A percentile compares a stretch with the other conserved stretches of the same genome.
Evolutionary conservation across 352 stramenopile species (phyloP).

Genomic region (Globisporangium lucens): DNA sequence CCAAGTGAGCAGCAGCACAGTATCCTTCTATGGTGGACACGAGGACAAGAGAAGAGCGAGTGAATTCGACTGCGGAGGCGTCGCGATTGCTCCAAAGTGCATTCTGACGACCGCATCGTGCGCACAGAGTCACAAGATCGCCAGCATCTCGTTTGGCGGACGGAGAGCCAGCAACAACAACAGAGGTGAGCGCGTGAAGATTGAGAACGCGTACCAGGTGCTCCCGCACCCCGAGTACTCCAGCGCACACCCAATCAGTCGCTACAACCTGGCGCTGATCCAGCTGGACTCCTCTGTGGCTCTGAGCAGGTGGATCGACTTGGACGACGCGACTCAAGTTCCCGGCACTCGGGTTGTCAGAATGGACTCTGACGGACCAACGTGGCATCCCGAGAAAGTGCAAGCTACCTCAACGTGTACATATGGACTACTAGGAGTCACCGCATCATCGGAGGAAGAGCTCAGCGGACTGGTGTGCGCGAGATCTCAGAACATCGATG

Average conservation of each 20-base stretch:
- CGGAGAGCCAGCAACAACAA: background rate
- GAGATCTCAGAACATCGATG: background rate
- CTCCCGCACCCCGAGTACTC: slow-evolving; percentile 1
- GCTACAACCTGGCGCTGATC: slow-evolving; percentile 3
- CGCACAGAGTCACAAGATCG: background rate
- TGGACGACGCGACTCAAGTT: background rate
- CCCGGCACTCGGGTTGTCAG: background rate
- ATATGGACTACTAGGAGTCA: background rate
- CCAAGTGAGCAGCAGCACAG: background rate
- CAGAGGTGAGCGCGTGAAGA: background rate
- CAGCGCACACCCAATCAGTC: background rate
- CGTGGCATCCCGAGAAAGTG: background rate
- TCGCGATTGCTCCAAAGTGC: slow-evolving; percentile 4
- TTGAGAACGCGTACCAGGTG: background rate
- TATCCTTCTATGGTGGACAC: slow-evolving; percentile 3
- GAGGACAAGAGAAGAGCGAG: background rate
- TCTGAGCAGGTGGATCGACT: background rate
- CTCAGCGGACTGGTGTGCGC: background rate
- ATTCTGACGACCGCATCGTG: slow-evolving; percentile 2
- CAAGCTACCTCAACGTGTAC: background rate
- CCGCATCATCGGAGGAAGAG: background rate
- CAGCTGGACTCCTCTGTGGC: background rate
- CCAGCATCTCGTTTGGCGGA: background rate
- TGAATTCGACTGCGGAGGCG: background rate
- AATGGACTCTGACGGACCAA: background rate